phyloP scores from a whole-genome alignment of 208 protist genomes.

The Baffinella frigidus region DNA sequence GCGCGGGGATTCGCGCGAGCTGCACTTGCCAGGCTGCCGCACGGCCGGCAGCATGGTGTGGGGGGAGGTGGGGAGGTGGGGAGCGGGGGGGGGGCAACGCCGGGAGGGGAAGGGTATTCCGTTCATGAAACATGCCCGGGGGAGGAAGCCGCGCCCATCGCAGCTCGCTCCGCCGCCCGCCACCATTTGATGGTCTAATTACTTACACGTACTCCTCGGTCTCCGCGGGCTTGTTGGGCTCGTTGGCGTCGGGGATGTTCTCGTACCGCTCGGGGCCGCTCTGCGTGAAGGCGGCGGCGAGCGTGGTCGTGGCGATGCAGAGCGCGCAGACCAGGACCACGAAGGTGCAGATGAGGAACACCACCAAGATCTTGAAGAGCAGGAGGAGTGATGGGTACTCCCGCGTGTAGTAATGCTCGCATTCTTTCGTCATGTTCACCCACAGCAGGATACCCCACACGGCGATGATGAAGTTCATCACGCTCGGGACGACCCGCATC shows the following conservation, averaged over 20 bases:
- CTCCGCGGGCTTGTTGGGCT: neutral
- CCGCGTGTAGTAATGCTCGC: neutral
- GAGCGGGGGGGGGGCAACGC: too few relatives aligned
- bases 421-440: conserved; percentile 20
- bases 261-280: neutral
- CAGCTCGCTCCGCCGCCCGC: too few relatives aligned
- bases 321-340: neutral
- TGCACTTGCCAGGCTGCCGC: too few relatives aligned
- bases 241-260: neutral
- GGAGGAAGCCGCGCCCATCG: too few relatives aligned
- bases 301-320: neutral
- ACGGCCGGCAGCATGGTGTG: too few relatives aligned
- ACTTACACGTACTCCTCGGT: neutral
- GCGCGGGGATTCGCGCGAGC: too few relatives aligned
- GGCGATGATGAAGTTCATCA: neutral
- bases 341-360: neutral
- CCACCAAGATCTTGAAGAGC: conserved; percentile 18
- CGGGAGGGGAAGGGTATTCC: too few relatives aligned
- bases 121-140: too few relatives aligned
- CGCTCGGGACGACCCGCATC: neutral
- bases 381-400: neutral
- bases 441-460: conserved; percentile 9
- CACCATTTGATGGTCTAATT: too few relatives aligned
- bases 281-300: neutral
- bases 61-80: too few relatives aligned